Conservation (phyloP, 192 early-diverging fungal genomes). For the Podochytrium sp. region DNA sequence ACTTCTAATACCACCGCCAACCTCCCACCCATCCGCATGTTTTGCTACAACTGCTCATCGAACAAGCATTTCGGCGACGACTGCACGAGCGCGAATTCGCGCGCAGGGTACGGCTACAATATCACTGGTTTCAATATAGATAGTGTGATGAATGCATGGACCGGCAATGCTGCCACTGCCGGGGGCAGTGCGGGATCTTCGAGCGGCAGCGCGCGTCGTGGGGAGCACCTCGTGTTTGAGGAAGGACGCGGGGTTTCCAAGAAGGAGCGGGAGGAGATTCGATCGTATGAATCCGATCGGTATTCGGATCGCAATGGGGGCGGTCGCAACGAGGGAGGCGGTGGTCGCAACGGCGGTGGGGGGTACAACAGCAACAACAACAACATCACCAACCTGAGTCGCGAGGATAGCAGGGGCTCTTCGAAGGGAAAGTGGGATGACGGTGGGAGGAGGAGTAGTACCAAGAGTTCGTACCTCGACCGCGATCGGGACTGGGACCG, state of each 20-base stretch:
- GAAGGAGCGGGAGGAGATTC: background rate
- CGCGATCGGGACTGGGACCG: no score
- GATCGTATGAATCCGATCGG: no score
- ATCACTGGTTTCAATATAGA: constrained; percentile 4
- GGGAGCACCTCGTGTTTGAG: background rate
- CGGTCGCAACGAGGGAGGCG: no score
- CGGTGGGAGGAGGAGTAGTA: no score
- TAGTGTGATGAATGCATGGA: background rate
- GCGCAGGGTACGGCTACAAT: background rate
- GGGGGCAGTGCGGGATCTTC: background rate
- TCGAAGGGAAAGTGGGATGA: no score
- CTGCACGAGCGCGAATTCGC: background rate
- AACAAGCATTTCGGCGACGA: constrained; percentile 17
- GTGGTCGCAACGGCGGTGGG: no score
- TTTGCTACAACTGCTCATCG: constrained; percentile 14
- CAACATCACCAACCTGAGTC: no score
- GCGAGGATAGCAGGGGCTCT: no score
- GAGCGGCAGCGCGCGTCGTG: background rate
- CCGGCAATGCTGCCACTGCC: background rate
- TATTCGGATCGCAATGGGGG: no score
- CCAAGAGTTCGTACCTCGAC: no score
- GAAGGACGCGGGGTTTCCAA: background rate
- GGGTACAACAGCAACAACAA: no score
- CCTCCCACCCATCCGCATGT: background rate
- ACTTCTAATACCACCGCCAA: background rate